phyloP scores from a whole-genome alignment of 805 yeast genomes.

The Allodekkera sacchari region DNA sequence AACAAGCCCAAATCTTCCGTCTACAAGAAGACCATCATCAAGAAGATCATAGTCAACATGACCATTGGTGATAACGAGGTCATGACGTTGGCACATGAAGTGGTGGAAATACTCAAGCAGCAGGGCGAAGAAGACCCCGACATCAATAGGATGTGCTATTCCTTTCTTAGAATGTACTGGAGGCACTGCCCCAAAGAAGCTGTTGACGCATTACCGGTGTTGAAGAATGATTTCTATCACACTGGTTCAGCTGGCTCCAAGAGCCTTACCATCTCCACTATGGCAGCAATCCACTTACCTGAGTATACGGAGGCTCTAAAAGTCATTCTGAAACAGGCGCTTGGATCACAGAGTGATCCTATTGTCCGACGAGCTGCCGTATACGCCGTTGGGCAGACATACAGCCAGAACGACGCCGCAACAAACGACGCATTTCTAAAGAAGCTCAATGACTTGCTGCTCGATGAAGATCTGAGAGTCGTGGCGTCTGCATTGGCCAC shows the following conservation, averaged over 20 bases:
- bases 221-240: constrained; percentile 41
- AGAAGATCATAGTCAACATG: constrained; percentile 74
- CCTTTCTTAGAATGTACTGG: constrained; percentile 56
- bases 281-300: constrained; percentile 49
- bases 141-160: constrained; percentile 61
- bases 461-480: constrained; percentile 51
- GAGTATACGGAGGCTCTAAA: constrained; percentile 43
- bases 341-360: constrained; percentile 40
- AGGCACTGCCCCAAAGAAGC: constrained; percentile 49
- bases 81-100: constrained; percentile 56
- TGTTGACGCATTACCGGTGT: constrained; percentile 43
- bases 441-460: constrained; percentile 42
- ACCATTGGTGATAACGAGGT: constrained; percentile 78
- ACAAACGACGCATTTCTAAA: constrained; percentile 35
- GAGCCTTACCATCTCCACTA: constrained; percentile 54
- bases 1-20: constrained; percentile 30
- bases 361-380: constrained; percentile 64
- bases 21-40: constrained; percentile 43
- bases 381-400: constrained; percentile 58
- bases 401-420: constrained; percentile 44
- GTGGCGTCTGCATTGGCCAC: constrained; percentile 69
- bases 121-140: constrained; percentile 43
- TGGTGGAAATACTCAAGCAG: constrained; percentile 40
- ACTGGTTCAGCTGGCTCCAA: constrained; percentile 35
- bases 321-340: constrained; percentile 24